Evolutionary conservation across 352 stramenopile species (phyloP).

Genomic region (Aphanomyces cochlioides): DNA sequence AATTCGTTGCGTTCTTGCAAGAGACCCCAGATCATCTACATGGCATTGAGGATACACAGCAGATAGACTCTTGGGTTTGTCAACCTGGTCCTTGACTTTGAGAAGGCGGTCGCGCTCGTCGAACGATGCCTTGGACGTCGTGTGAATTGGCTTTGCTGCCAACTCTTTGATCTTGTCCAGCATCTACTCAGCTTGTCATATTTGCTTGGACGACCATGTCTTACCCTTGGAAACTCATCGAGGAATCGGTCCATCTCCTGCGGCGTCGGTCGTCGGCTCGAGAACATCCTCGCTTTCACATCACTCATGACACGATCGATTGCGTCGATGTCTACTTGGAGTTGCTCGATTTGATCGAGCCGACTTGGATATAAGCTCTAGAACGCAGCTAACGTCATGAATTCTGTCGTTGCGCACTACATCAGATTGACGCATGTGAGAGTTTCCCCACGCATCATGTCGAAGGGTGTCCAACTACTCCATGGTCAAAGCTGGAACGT

Average conservation of each 20-base stretch:
- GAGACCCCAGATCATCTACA: constrained; percentile 75
- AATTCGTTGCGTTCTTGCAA: constrained; percentile 59
- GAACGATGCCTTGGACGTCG: not conserved
- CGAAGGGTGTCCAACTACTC: too few relatives aligned
- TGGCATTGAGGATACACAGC: not conserved
- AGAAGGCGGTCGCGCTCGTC: constrained; percentile 44
- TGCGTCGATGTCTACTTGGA: constrained; percentile 3
- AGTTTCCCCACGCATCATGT: too few relatives aligned
- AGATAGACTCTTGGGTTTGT: not conserved
- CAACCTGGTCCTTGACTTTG: constrained; percentile 55
- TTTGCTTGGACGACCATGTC: not conserved
- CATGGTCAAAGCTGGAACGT: too few relatives aligned
- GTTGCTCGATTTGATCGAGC: not conserved
- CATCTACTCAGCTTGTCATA: not conserved
- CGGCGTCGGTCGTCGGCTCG: constrained; percentile 31
- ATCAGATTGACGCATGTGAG: too few relatives aligned
- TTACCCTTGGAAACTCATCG: constrained; percentile 24
- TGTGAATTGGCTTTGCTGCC: not conserved
- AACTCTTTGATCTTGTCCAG: not conserved
- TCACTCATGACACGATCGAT: constrained; percentile 20
- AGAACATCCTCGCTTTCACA: not conserved
- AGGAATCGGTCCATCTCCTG: constrained; percentile 54
- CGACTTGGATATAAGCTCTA: not conserved
- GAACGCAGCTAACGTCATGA: not conserved
- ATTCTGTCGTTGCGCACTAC: not conserved